Base-by-base conservation (phyloP, 306 rosid species). In the Ochetophila trinervis region DNA sequence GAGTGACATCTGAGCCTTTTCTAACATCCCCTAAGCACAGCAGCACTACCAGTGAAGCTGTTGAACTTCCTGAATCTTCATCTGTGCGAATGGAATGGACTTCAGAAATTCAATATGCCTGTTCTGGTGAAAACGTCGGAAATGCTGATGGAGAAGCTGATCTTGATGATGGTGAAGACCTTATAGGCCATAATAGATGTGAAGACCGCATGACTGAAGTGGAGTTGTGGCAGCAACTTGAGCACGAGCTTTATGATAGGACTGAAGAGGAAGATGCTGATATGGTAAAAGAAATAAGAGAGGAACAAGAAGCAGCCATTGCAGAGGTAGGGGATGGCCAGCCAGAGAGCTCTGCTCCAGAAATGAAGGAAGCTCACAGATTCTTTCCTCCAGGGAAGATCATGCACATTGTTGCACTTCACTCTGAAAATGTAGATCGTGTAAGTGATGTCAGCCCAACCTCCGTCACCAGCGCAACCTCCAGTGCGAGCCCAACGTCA, bases 311-410 rank as follows among this genome's bases (percentile, higher is more conserved):
- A 73, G 88, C 86, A 32, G 84, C 89, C 50, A 76, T 83, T 66
- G 86, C 78, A 14, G 91, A 86, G 67, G 94, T 77, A 35, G 65
- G 68, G 34, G 75, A 77, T 56, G 86, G 69, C 42, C 78, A 74
- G 75, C 79, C 72, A 17, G 86, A 65, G 79, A 80, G 80, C 55
- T 83, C 86, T 65, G 55, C 51, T 19, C 72, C 88, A 19, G 83
- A 79, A 70, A 74, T 71, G 62, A 89, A 87, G 64, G 97, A 89
- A 71, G 83, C 77, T 1, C 91, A 78, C 75, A 82, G 99, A 75
- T 93, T 87, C 59, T 93, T 84, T 59, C 99, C 97, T 17, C 80
- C 97, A 1, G 99, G 99, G 61, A 93, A 79, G 80, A 87, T 93
- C 74, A 87, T 90, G 97, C 99, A 90, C 69, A 81, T 93, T 36